Conservation (phyloP, 1,284 basidiomycete genomes). For the Porodaedalea pini region DNA sequence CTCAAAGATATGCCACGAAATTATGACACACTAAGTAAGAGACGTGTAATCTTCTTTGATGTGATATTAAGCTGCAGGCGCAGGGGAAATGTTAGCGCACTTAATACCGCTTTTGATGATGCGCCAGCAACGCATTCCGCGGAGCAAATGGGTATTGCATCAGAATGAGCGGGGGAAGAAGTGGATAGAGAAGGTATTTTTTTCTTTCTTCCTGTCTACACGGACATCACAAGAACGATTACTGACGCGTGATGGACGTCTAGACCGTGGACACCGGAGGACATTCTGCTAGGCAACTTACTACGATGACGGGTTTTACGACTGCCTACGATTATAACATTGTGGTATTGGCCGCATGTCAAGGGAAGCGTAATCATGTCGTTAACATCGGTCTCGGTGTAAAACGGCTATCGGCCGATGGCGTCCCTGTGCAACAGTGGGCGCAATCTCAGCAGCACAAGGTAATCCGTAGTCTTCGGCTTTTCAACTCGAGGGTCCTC, state of each 20-base stretch:
- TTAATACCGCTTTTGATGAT: slow-evolving; percentile 81
- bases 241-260: background rate
- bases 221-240: background rate
- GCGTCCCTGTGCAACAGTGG: slow-evolving; percentile 54
- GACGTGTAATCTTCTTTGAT: background rate
- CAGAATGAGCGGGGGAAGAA: slow-evolving; percentile 62
- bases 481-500: slow-evolving; percentile 1
- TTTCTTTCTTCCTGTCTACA: background rate
- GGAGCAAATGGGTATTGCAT: slow-evolving; percentile 66
- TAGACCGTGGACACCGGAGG: slow-evolving; percentile 48
- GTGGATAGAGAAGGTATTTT: slow-evolving; percentile 73
- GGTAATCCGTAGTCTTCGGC: slow-evolving; percentile 34
- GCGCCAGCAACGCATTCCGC: slow-evolving; percentile 73
- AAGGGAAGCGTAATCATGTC: slow-evolving; percentile 67
- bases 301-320: slow-evolving; percentile 76
- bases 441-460: slow-evolving; percentile 72
- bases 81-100: slow-evolving; percentile 65
- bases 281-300: slow-evolving; percentile 56
- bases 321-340: slow-evolving; percentile 63
- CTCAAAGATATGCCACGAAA: slow-evolving; percentile 17
- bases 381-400: slow-evolving; percentile 75
- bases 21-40: slow-evolving; percentile 19
- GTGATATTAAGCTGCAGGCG: background rate
- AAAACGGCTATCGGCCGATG: slow-evolving; percentile 56
- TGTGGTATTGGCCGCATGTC: slow-evolving; percentile 78